Evolutionary conservation across 2,329 filamentous ascomycete species (phyloP).

Genomic region (Fusarium buharicum): DNA sequence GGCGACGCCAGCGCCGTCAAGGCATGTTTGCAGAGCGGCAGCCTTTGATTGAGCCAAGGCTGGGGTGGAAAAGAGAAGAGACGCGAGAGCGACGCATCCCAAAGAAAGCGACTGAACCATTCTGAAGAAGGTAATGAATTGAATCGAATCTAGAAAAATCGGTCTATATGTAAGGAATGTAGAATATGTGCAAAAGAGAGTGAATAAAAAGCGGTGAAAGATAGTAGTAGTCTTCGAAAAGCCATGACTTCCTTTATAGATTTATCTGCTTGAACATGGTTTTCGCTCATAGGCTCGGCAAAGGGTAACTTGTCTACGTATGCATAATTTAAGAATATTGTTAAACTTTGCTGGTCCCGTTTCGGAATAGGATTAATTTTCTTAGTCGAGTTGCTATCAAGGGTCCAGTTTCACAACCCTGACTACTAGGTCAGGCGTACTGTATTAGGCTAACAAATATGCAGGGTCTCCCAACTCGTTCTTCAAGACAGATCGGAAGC

Average conservation of each 20-base stretch:
- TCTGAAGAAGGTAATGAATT: background rate
- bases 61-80: slow-evolving; percentile 3
- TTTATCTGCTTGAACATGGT: background rate
- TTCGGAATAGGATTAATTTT: background rate
- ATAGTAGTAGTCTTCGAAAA: too few species aligned
- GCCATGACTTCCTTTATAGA: background rate
- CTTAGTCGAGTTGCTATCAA: background rate
- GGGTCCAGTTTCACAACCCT: background rate
- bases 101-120: background rate
- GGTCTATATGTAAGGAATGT: background rate
- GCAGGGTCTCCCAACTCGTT: too few species aligned
- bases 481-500: background rate
- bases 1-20: slow-evolving; percentile 29
- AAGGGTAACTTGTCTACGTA: background rate
- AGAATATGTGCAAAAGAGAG: background rate
- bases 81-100: slow-evolving; percentile 3
- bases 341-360: background rate
- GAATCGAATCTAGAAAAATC: background rate
- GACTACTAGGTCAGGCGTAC: too few species aligned
- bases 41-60: slow-evolving; percentile 15
- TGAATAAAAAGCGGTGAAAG: too few species aligned
- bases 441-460: too few species aligned
- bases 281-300: background rate
- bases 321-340: background rate
- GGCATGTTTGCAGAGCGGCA: slow-evolving; percentile 21